Evolutionary conservation across 116 monocot species (phyloP), one percentile per base, ranked within the genome.

Genomic region (Phalaenopsis hybrid): DNA sequence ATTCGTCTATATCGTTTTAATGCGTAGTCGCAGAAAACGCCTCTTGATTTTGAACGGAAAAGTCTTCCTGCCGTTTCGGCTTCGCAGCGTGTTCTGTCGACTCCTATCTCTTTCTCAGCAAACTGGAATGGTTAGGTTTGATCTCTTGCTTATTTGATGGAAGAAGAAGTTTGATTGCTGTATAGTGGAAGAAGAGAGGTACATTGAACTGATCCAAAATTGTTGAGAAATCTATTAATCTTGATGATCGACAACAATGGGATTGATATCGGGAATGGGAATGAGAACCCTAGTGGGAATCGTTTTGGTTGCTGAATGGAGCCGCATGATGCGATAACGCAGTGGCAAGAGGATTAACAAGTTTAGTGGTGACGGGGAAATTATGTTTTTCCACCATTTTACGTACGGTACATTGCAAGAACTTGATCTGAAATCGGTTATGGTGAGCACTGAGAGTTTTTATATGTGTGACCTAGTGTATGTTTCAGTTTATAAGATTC

Each of bases 251-350:
- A 31, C 17, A 81, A 8, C 31, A 44, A 87, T 87, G 87, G n/a
- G n/a, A n/a, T n/a, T n/a, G n/a, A n/a, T n/a, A n/a, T n/a, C n/a
- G n/a, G n/a, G n/a, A n/a, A n/a, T n/a, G n/a, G 59, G 81, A 33
- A 49, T 87, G 80, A 79, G 87, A 65, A 51, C 78, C 44, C 33
- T 83, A n/a, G 46, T 84, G n/a, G 84, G 87, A 23, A 61, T 87
- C 28, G 81, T 81, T 16, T 44, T 87, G 28, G 74, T 87, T 57
- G 81, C 73, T 44, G 84, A 78, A 33, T 87, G 83, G 83, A 87
- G 84, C 81, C 73, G 51, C 44, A 81, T 83, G 83, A 87, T 84
- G 87, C 44, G 70, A 34, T 67, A 61, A 6, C 81, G 87, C 25
- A 84, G 87, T 78, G 61, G 18, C 51, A 83, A 84, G 74, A 80